Conservation (phyloP, 371 early-diverging fungal species). For the Mycotypha africana region DNA sequence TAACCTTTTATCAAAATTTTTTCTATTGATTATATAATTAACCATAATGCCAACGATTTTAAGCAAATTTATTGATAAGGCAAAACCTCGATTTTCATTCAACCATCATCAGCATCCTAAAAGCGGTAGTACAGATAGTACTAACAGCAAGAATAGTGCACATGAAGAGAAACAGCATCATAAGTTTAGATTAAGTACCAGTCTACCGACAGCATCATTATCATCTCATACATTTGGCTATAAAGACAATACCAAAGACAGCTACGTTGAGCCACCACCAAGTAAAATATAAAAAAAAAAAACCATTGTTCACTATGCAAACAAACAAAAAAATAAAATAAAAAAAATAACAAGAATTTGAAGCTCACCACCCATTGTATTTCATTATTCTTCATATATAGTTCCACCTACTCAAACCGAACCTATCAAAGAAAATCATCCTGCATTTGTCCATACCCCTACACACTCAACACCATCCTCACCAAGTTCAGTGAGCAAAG, state of each 20-base stretch:
- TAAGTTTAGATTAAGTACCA: slow-evolving; percentile 1
- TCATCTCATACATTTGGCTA: slow-evolving; percentile 13
- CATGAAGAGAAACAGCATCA: slow-evolving; percentile 4
- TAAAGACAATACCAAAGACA: slow-evolving; percentile 12
- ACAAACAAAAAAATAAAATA: neutral
- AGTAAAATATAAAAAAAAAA: slow-evolving; percentile 1
- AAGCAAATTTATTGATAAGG: slow-evolving; percentile 19
- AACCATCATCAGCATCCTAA: slow-evolving; percentile 4
- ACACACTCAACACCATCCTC: slow-evolving; percentile 13
- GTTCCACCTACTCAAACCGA: slow-evolving; percentile 14
- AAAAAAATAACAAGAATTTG: no score
- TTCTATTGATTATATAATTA: no score
- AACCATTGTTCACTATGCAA: no score
- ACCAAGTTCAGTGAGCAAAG: slow-evolving; percentile 11
- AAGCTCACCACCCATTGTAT: no score
- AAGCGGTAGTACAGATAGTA: neutral
- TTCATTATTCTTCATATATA: neutral
- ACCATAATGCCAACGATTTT: slow-evolving; percentile 9
- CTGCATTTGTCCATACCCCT: neutral
- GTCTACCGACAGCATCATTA: slow-evolving; percentile 1
- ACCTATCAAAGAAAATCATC: slow-evolving; percentile 1
- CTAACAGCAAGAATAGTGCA: neutral
- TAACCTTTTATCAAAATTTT: no score
- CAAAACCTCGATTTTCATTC: slow-evolving; percentile 16
- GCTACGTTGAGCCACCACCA: slow-evolving; percentile 18